phyloP scores from a whole-genome alignment of 1,284 basidiomycete species.

The Apiotrichum montevideense region DNA sequence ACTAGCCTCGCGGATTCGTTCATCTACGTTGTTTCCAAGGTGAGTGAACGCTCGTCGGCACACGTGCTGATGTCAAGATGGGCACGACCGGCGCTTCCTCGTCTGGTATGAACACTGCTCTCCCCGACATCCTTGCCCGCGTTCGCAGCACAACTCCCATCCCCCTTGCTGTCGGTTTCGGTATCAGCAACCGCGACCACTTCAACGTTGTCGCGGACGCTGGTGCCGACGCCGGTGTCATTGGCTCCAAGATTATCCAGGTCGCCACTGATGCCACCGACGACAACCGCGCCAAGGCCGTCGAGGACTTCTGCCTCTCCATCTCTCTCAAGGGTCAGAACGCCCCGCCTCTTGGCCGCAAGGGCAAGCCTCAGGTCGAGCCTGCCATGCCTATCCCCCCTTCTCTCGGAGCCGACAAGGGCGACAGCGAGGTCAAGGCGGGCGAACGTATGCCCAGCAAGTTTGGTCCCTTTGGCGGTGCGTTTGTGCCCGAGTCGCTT shows the following conservation, averaged over 20 bases:
- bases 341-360: constrained; percentile 39
- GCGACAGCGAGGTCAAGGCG: constrained; percentile 34
- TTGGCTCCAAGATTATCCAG: constrained; percentile 78
- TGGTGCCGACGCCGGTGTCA: constrained; percentile 90
- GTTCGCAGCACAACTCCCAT: constrained; percentile 64
- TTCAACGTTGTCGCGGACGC: constrained; percentile 76
- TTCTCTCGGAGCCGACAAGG: constrained; percentile 21
- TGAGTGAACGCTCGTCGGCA: constrained; percentile 36
- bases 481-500: constrained; percentile 92
- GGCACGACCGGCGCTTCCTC: constrained; percentile 92
- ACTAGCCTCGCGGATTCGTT: constrained; percentile 91
- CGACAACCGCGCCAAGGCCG: constrained; percentile 55
- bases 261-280: constrained; percentile 61
- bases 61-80: constrained; percentile 59
- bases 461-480: constrained; percentile 94
- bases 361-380: constrained; percentile 21
- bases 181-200: constrained; percentile 86
- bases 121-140: constrained; percentile 70
- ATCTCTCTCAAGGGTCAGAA: constrained; percentile 59
- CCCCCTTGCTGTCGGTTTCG: constrained; percentile 93
- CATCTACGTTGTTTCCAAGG: constrained; percentile 94
- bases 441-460: constrained; percentile 62
- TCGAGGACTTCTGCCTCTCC: constrained; percentile 68
- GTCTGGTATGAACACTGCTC: constrained; percentile 63
- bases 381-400: constrained; percentile 42